phyloP scores from a whole-genome alignment of 129 eudicot genomes.

The Flaveria brownii region DNA sequence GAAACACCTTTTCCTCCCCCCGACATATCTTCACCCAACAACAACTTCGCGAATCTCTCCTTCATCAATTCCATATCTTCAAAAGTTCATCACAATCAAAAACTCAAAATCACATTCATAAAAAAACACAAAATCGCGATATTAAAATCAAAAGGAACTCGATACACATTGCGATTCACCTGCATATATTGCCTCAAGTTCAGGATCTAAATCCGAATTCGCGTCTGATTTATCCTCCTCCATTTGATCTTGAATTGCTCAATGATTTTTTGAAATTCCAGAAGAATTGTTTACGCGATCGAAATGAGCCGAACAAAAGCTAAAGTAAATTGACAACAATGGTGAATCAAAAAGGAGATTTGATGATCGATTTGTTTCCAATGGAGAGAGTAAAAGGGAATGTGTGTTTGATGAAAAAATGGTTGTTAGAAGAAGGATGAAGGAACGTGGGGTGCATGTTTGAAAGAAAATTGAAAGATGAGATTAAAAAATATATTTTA shows the following conservation, averaged over 20 bases:
- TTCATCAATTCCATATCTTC: constrained; percentile 77
- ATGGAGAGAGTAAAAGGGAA: constrained; percentile 26
- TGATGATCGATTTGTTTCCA: constrained; percentile 15
- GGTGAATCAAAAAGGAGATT: constrained; percentile 9
- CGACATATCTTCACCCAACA: constrained; percentile 96
- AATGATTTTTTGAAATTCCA: constrained; percentile 38
- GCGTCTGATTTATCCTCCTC: constrained; percentile 29
- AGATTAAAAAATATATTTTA: not conserved
- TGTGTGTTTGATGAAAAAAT: constrained; percentile 27
- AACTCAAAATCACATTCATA: not conserved
- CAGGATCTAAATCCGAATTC: constrained; percentile 29
- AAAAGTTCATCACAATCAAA: not conserved
- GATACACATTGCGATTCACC: constrained; percentile 11
- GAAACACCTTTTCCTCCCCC: constrained; percentile 98
- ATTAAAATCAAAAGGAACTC: not conserved
- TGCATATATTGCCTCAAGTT: constrained; percentile 40
- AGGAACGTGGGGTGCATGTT: constrained; percentile 79
- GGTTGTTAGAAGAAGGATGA: constrained; percentile 39
- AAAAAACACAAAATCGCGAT: not conserved
- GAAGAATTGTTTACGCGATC: constrained; percentile 9
- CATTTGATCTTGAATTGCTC: constrained; percentile 35
- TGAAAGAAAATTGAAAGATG: constrained; percentile 1
- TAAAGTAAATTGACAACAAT: not conserved
- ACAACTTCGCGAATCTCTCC: constrained; percentile 90
- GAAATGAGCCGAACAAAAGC: constrained; percentile 14